phyloP scores from a whole-genome alignment of 306 rosid species.

The Cucurbita moschata region DNA sequence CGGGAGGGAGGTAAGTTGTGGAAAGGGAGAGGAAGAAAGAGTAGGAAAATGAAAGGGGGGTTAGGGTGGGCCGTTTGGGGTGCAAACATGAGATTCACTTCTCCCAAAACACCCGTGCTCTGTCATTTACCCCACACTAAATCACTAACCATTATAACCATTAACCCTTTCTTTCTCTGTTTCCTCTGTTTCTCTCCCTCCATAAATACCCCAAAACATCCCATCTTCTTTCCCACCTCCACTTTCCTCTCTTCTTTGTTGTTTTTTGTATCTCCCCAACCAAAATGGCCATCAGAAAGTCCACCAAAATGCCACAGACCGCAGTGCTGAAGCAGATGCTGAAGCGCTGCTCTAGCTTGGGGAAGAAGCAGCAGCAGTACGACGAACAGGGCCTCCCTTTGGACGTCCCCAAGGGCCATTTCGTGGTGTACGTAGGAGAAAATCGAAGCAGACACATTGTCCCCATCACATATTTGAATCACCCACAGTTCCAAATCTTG shows the following conservation, averaged over 20 bases:
- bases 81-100: conserved; percentile 13
- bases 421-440: conserved; percentile 81
- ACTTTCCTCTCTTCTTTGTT: background rate
- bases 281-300: conserved; percentile 54
- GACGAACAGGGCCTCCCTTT: conserved; percentile 46
- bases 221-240: background rate
- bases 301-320: conserved; percentile 37
- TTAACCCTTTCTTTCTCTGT: background rate
- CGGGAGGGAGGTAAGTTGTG: conserved; percentile 48
- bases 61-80: conserved; percentile 5
- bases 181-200: background rate
- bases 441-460: conserved; percentile 76
- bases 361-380: conserved; percentile 29
- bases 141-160: no score
- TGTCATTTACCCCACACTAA: conserved; percentile 17
- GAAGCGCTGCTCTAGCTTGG: conserved; percentile 76
- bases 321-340: conserved; percentile 70
- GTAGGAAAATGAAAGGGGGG: conserved; percentile 12
- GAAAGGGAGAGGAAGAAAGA: conserved; percentile 25
- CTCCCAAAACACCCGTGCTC: conserved; percentile 19
- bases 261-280: background rate
- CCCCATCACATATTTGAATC: conserved; percentile 51
- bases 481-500: conserved; percentile 69
- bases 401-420: conserved; percentile 91
- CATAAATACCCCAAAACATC: conserved; percentile 40